These are phyloP conservation scores for Metroxylon sagu DNA, from an alignment of 176 grass and related monocot species.

Conservation along the genomic window DNA sequence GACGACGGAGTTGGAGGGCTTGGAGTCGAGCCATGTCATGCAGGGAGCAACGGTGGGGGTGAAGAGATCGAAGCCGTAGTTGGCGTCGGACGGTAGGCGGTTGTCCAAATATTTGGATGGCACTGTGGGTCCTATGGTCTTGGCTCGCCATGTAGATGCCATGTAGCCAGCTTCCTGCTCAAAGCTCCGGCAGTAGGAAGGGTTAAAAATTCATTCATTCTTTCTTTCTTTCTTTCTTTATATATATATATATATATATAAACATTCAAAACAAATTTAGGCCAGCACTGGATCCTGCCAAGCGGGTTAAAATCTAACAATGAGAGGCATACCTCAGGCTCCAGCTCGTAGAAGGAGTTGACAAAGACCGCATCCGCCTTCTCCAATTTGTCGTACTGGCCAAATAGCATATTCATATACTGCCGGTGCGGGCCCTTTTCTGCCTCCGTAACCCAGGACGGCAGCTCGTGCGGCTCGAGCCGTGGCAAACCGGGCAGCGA, in stretches of 20 bases:
- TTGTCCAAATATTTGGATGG: too few species aligned
- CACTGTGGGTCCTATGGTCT: too few species aligned
- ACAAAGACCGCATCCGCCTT: conserved; percentile 51
- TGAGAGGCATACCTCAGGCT: conserved; percentile 29
- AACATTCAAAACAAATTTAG: too few species aligned
- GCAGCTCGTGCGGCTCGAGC: conserved; percentile 27
- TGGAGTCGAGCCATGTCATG: conserved; percentile 8
- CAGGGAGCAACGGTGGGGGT: neutral
- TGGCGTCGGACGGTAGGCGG: neutral
- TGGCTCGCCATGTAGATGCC: too few species aligned
- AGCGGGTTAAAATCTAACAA: too few species aligned
- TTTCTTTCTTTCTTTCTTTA: too few species aligned
- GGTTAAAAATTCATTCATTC: too few species aligned
- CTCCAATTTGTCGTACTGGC: conserved; percentile 46
- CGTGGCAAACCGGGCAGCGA: conserved; percentile 28
- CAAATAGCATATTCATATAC: conserved; percentile 35
- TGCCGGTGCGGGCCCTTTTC: conserved; percentile 5
- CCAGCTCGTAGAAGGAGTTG: conserved; percentile 69
- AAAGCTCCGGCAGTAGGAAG: too few species aligned
- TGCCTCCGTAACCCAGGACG: conserved; percentile 32
- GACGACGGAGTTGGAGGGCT: neutral
- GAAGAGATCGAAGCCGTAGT: neutral
- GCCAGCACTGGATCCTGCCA: too few species aligned
- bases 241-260: too few species aligned
- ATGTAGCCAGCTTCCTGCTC: too few species aligned